Percentiles rank a stretch among this genome's conserved stretches.
phyloP scores from a whole-genome alignment of 352 stramenopile species.

The Phytophthora citrophthora region DNA sequence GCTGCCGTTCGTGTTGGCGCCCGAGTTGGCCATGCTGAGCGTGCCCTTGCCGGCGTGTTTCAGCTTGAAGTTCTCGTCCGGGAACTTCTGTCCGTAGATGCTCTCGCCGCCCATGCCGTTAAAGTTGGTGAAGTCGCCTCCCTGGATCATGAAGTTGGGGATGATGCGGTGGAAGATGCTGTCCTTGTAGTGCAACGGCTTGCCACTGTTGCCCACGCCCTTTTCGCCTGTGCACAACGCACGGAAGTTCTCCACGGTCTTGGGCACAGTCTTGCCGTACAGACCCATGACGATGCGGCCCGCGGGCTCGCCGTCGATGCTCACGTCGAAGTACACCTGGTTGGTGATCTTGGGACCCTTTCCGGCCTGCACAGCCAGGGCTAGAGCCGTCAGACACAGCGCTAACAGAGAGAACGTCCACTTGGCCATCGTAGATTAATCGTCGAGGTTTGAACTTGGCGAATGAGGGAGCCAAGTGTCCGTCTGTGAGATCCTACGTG shows the following conservation, averaged over 20 bases:
- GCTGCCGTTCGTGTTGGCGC: constrained; percentile 93
- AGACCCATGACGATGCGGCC: constrained; percentile 87
- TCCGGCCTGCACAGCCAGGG: constrained; percentile 39
- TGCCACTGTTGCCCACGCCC: constrained; percentile 92
- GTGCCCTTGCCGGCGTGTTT: constrained; percentile 78
- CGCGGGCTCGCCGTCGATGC: constrained; percentile 89
- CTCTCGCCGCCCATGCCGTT: constrained; percentile 80
- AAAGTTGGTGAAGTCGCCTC: constrained; percentile 82
- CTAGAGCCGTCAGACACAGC: constrained; percentile 48
- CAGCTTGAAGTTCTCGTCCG: constrained; percentile 90
- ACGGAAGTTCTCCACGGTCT: constrained; percentile 96
- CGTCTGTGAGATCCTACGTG: not conserved
- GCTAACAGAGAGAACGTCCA: constrained; percentile 52
- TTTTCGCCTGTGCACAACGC: constrained; percentile 98
- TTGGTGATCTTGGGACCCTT: constrained; percentile 84
- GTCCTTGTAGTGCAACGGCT: constrained; percentile 97
- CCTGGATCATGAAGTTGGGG: constrained; percentile 93
- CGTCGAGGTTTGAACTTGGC: not conserved
- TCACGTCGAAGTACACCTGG: constrained; percentile 97
- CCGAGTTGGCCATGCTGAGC: constrained; percentile 88
- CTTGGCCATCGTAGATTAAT: constrained; percentile 49
- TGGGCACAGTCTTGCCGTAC: constrained; percentile 87
- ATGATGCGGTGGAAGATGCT: constrained; percentile 98
- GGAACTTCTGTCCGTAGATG: constrained; percentile 85
- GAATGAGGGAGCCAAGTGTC: constrained; percentile 8